Percentiles rank a stretch among this genome's conserved stretches.
These are phyloP conservation scores for Verticillium klebahnii DNA, from an alignment of 2,329 filamentous ascomycete species.

Conservation along the genomic window DNA sequence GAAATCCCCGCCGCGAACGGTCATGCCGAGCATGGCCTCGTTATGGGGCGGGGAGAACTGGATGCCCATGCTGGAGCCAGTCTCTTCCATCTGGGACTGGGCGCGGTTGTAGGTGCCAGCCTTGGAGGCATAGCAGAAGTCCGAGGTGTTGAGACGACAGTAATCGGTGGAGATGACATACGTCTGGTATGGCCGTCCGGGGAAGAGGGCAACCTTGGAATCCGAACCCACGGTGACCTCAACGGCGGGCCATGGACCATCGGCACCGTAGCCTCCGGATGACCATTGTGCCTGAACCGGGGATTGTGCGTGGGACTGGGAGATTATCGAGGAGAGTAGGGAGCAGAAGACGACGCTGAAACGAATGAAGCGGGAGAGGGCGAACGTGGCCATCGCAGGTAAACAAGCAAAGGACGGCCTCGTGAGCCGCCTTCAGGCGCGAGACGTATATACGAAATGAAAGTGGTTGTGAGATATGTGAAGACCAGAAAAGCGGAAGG, in stretches of 20 bases:
- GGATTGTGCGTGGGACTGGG: not conserved
- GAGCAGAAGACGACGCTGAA: not conserved
- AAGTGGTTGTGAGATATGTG: not conserved
- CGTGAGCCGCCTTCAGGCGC: not conserved
- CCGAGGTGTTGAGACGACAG: conserved; percentile 18
- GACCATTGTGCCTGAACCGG: conserved; percentile 22
- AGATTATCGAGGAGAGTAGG: not conserved
- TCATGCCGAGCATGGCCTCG: not conserved
- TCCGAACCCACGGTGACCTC: conserved; percentile 17
- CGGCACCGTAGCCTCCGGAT: conserved; percentile 22
- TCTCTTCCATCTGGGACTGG: not conserved
- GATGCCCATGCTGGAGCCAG: conserved; percentile 16
- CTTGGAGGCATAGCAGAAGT: conserved; percentile 18
- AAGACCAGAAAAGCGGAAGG: not conserved
- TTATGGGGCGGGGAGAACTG: conserved; percentile 7
- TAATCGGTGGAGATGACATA: conserved; percentile 22
- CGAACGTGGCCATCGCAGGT: not conserved
- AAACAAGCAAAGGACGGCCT: not conserved
- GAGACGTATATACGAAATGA: not conserved
- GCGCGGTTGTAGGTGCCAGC: conserved; percentile 21
- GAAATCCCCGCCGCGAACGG: not conserved
- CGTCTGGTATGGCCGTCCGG: conserved; percentile 20
- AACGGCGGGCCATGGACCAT: conserved; percentile 28
- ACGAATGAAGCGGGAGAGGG: not conserved
- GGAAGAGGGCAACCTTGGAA: conserved; percentile 21